Evolutionary conservation across 2,329 filamentous ascomycete genomes (phyloP).

Genomic region (Trichoderma asperellum): DNA sequence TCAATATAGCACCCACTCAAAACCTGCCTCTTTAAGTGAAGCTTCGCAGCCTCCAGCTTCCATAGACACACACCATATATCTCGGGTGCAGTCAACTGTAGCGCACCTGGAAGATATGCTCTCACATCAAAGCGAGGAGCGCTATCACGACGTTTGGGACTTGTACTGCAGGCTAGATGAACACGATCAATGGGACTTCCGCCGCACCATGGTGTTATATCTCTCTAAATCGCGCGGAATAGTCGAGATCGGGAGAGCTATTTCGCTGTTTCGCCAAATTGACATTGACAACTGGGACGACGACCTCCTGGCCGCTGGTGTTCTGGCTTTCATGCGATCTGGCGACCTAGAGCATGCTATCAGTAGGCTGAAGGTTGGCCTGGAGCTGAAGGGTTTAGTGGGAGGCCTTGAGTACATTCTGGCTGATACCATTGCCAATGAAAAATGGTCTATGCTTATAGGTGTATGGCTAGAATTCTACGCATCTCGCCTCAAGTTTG

Average conservation of each 20-base stretch:
- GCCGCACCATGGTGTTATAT: constrained; percentile 45
- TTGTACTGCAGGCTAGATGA: constrained; percentile 46
- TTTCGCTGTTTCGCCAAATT: constrained; percentile 49
- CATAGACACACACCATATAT: not conserved
- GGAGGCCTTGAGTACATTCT: constrained; percentile 52
- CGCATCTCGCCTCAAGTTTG: constrained; percentile 29
- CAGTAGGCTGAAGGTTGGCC: constrained; percentile 45
- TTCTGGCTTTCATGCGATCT: constrained; percentile 49
- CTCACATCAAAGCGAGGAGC: constrained; percentile 33
- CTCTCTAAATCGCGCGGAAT: constrained; percentile 49
- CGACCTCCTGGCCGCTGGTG: constrained; percentile 45
- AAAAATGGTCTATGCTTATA: constrained; percentile 44
- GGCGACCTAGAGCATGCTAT: constrained; percentile 47
- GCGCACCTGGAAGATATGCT: constrained; percentile 34
- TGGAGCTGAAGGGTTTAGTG: constrained; percentile 41
- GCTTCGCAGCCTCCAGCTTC: not conserved
- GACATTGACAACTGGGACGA: constrained; percentile 46
- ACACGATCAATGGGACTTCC: constrained; percentile 37
- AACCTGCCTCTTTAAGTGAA: not conserved
- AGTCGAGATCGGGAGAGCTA: constrained; percentile 51
- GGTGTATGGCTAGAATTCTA: constrained; percentile 46
- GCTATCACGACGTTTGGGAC: constrained; percentile 50
- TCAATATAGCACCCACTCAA: not conserved
- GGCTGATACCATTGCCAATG: constrained; percentile 44
- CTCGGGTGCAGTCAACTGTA: constrained; percentile 7